Evolutionary conservation across 2,329 filamentous ascomycete species (phyloP), one percentile per base, ranked within the genome.

Genomic region (Fusarium subglutinans): DNA sequence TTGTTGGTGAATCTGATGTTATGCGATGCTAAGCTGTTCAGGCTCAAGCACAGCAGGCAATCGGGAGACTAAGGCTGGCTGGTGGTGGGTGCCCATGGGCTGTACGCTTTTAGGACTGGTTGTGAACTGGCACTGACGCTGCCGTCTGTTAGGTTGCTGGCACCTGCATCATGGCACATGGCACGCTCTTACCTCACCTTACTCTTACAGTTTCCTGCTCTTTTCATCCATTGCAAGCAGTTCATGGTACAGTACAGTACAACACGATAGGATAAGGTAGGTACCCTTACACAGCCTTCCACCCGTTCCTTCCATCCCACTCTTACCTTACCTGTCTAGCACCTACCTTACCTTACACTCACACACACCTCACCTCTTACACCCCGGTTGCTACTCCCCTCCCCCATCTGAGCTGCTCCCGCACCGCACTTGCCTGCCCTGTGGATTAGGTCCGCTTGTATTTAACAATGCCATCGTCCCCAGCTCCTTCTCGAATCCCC

Each of bases 381-480:
- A 59, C 63, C 75, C 65, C 57, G 40, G 64, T 66, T 66, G 38
- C 74, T 68, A 47, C 62, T 72, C 66, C 63, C 66, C 70, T 58
- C 63, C 66, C 69, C 72, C 51, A 55, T 55, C 51, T 55, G 51
- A 58, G 67, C 73, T 73, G 63, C 60, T 74, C 72, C 69, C 72
- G 68, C 57, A 74, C 66, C 63, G 40, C 30, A 38, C 56, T 43
- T 50, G n/a, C 51, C 51, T 55, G 51, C 37, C 30, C 26, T 38
- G 33, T 41, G 24, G 37, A 41, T 28, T 59, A 59, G 43, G 20
- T 59, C 69, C 75, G 67, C 69, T 69, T 78, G 73, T 80, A 80
- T 80, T 80, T 80, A 80, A 80, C 76, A 76, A 78, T 66, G 69
- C 70, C 57, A 44, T 65, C 59, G 65, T 76, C 79, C 77, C 77